Conservation (phyloP, 2,329 filamentous ascomycete species). For the Colletotrichum chrysophilum region DNA sequence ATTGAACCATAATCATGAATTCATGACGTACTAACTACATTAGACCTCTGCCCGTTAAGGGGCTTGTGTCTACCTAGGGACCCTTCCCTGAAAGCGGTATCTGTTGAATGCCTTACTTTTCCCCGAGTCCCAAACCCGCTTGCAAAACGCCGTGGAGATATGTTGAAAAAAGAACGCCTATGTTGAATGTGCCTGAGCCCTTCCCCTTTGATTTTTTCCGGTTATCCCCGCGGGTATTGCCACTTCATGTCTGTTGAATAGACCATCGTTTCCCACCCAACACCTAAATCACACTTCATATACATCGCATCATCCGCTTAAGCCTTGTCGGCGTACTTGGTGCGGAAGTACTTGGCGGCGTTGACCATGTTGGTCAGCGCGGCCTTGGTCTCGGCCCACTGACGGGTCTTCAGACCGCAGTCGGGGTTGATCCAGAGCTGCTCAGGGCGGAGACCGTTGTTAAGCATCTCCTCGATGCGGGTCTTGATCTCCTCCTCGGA, state of each 20-base stretch:
- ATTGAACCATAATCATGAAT: constrained; percentile 17
- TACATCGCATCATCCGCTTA: constrained; percentile 13
- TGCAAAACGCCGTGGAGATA: constrained; percentile 25
- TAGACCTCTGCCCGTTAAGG: constrained; percentile 24
- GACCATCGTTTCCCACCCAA: constrained; percentile 20
- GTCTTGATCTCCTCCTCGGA: constrained; percentile 98
- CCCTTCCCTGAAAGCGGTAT: constrained; percentile 23
- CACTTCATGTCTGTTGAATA: constrained; percentile 25
- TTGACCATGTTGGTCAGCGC: constrained; percentile 96
- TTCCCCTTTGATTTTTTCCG: constrained; percentile 21
- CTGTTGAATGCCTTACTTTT: constrained; percentile 26
- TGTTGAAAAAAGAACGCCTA: constrained; percentile 26
- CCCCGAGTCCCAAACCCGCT: constrained; percentile 22
- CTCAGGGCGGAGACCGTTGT: constrained; percentile 88
- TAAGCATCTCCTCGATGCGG: constrained; percentile 96
- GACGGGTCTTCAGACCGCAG: constrained; percentile 98
- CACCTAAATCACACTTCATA: constrained; percentile 22
- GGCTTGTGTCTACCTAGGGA: constrained; percentile 21
- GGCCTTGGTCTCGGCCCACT: constrained; percentile 99
- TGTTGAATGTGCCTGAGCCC: constrained; percentile 24
- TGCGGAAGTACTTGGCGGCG: constrained; percentile 94
- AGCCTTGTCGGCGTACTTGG: constrained; percentile 69
- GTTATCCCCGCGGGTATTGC: constrained; percentile 24
- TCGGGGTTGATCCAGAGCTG: constrained; percentile 99
- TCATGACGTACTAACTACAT: constrained; percentile 17